These are phyloP conservation scores for Friedmanniomyces endolithicus DNA, from an alignment of 495 filamentous ascomycete genomes.

Conservation along the genomic window DNA sequence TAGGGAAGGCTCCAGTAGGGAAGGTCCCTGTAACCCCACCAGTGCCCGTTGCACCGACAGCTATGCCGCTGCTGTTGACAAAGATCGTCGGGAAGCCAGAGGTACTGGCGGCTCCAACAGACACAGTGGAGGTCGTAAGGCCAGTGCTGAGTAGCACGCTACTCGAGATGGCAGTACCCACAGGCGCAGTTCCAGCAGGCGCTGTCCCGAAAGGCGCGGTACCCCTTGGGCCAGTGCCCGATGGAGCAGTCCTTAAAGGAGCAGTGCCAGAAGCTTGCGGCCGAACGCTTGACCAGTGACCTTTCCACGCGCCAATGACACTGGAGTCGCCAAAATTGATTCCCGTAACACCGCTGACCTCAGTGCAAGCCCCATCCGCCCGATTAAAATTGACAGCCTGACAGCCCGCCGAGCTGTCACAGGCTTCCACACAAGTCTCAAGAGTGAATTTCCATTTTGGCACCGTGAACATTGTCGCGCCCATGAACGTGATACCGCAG, in stretches of 20 bases:
- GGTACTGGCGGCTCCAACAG: not conserved
- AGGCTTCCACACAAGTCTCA: not conserved
- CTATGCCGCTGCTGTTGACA: not conserved
- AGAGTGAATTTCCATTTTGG: not conserved
- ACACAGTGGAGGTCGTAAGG: not conserved
- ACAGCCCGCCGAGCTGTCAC: not conserved
- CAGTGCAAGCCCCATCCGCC: not conserved
- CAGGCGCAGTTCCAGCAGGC: not conserved
- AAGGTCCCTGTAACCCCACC: not conserved
- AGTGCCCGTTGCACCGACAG: conserved; percentile 1
- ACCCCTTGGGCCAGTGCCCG: not conserved
- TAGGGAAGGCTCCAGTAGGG: conserved; percentile 1
- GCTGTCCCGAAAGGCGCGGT: not conserved
- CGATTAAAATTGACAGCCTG: conserved; percentile 5
- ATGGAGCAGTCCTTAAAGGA: not conserved
- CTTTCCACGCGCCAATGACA: conserved; percentile 2
- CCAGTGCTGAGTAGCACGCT: not conserved
- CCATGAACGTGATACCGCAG: conserved; percentile 7
- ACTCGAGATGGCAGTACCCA: not conserved
- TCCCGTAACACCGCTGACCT: conserved; percentile 1
- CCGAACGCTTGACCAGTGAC: not conserved
- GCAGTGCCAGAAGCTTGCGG: not conserved
- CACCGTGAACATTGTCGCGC: not conserved
- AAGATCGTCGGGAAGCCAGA: conserved; percentile 2
- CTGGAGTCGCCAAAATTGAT: not conserved